A percentile compares a stretch with the other conserved stretches of the same genome.
Evolutionary conservation across 805 yeast genomes (phyloP).

Genomic region (Saccharomycopsis guyanensis): DNA sequence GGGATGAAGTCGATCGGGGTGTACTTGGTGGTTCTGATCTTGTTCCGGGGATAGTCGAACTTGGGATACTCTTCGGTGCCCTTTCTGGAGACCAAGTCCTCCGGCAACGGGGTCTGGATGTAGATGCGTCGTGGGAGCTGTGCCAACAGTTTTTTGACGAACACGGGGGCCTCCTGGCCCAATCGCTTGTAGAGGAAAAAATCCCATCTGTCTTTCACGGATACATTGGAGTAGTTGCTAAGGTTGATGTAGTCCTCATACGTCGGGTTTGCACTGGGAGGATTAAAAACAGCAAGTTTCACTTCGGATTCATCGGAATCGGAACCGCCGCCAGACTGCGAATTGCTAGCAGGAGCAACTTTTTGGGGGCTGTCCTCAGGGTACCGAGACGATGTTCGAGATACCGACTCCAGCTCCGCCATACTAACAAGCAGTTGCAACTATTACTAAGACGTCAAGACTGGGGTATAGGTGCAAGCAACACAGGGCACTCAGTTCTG

Average conservation of each 20-base stretch:
- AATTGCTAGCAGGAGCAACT: no score
- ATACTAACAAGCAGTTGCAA: no score
- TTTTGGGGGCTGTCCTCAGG: no score
- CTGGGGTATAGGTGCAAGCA: no score
- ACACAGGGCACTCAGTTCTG: no score
- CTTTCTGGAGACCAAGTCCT: slow-evolving; percentile 28
- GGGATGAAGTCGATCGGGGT: slow-evolving; percentile 48
- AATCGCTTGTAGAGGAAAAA: slow-evolving; percentile 6
- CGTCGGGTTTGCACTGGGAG: slow-evolving; percentile 1
- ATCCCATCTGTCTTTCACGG: slow-evolving; percentile 7
- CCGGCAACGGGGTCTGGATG: slow-evolving; percentile 44
- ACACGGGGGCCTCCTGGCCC: slow-evolving; percentile 9
- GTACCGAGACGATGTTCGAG: background rate
- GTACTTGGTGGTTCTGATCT: slow-evolving; percentile 56
- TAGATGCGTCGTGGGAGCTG: slow-evolving; percentile 32
- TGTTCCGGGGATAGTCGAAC: slow-evolving; percentile 42
- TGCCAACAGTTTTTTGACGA: slow-evolving; percentile 8
- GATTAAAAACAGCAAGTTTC: background rate
- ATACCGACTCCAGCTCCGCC: background rate
- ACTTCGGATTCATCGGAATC: background rate
- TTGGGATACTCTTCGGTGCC: slow-evolving; percentile 25
- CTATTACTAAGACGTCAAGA: no score
- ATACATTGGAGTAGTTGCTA: slow-evolving; percentile 11
- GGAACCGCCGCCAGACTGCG: no score
- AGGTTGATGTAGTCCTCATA: slow-evolving; percentile 14